Percentiles rank a stretch among this genome's conserved stretches.
Evolutionary conservation across 164 flowering plant species (phyloP).

Genomic region (Vitis amurensis): DNA sequence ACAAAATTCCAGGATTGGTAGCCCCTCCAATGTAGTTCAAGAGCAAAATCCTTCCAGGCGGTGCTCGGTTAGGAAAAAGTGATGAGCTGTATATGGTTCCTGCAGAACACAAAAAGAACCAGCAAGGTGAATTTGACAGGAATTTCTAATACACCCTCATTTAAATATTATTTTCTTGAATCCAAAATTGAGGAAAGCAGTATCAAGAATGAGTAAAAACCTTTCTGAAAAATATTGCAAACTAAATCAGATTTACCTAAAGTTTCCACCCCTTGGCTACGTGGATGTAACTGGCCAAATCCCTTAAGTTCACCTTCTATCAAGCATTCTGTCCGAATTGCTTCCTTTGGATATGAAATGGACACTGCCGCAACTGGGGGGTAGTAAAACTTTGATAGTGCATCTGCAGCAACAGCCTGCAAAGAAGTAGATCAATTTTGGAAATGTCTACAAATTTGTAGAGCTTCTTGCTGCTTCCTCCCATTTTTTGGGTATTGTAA

Average conservation of each 20-base stretch:
- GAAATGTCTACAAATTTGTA: too few species aligned
- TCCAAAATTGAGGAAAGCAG: too few species aligned
- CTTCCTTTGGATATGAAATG: conserved; percentile 82
- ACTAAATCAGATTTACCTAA: conserved; percentile 47
- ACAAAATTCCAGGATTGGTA: conserved; percentile 75
- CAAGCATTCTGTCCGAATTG: conserved; percentile 72
- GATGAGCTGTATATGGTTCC: conserved; percentile 97
- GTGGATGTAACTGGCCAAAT: conserved; percentile 98
- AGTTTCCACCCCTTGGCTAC: conserved; percentile 94
- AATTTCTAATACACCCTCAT: not conserved
- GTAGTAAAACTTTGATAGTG: conserved; percentile 77
- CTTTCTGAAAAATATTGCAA: not conserved
- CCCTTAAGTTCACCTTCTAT: conserved; percentile 92
- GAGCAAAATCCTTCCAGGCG: conserved; percentile 81
- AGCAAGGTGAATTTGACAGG: not conserved
- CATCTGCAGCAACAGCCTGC: conserved; percentile 82
- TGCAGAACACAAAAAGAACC: conserved; percentile 25
- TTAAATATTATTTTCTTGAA: too few species aligned
- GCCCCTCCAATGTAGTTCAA: conserved; percentile 96
- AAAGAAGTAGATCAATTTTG: conserved; percentile 8
- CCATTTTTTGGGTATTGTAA: too few species aligned
- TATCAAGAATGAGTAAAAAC: too few species aligned
- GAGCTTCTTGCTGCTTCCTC: too few species aligned
- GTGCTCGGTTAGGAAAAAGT: conserved; percentile 93
- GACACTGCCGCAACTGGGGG: conserved; percentile 97